These are phyloP conservation scores for Euphrasia confusa DNA, from an alignment of 257 asterid genomes.

Conservation along the genomic window DNA sequence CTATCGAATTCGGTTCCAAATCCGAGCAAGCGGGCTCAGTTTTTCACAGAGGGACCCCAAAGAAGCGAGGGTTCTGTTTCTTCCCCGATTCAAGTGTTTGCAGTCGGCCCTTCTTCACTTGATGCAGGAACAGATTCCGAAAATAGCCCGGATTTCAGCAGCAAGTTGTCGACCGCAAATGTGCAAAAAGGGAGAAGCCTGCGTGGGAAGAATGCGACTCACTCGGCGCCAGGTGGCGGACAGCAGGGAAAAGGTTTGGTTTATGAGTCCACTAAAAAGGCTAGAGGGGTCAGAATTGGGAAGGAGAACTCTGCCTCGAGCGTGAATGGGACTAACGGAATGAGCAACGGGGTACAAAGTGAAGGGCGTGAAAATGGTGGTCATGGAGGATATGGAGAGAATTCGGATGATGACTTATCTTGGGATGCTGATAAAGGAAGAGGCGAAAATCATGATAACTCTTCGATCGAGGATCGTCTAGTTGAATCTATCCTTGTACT, in stretches of 20 bases:
- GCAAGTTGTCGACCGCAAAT: constrained; percentile 69
- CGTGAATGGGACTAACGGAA: constrained; percentile 46
- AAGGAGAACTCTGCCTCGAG: constrained; percentile 74
- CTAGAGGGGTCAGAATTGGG: constrained; percentile 64
- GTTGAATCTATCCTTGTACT: constrained; percentile 42
- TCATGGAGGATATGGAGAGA: constrained; percentile 41
- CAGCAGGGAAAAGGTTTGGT: constrained; percentile 40
- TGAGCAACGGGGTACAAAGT: constrained; percentile 45
- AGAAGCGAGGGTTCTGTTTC: constrained; percentile 58
- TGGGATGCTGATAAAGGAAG: constrained; percentile 38
- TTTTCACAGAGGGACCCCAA: constrained; percentile 36
- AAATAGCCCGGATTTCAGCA: constrained; percentile 59
- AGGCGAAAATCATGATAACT: constrained; percentile 35
- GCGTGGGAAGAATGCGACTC: constrained; percentile 41
- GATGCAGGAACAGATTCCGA: constrained; percentile 52
- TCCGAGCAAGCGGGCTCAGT: constrained; percentile 34
- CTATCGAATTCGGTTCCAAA: constrained; percentile 25
- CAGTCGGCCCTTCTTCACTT: constrained; percentile 10
- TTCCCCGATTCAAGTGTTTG: constrained; percentile 40
- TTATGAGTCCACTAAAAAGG: constrained; percentile 46
- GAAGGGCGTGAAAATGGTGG: constrained; percentile 42
- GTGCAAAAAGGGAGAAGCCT: constrained; percentile 36
- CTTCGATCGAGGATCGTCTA: constrained; percentile 48
- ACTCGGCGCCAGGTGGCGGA: constrained; percentile 30
- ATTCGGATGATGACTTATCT: constrained; percentile 32